Conservation (phyloP, 2,329 filamentous ascomycete species). For the Didymella exigua region DNA sequence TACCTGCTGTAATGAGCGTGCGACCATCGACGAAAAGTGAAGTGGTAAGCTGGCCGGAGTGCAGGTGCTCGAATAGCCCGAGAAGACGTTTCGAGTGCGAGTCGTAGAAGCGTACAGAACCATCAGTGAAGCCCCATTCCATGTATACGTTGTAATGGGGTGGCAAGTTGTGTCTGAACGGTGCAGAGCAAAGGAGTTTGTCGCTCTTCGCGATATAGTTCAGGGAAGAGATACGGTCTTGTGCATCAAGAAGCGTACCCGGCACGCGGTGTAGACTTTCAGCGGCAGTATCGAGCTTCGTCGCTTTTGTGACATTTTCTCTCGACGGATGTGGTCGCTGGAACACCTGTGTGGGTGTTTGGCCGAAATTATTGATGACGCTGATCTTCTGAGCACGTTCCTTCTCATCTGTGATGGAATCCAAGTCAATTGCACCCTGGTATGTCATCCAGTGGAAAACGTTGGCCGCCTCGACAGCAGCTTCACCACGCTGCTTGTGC, state of each 20-base stretch:
- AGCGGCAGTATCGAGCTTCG: conserved; percentile 77
- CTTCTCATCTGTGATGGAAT: conserved; percentile 85
- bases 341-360: conserved; percentile 96
- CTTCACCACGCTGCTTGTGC: conserved; percentile 89
- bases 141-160: conserved; percentile 88
- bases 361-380: conserved; percentile 98
- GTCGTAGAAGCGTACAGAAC: conserved; percentile 88
- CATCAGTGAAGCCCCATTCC: conserved; percentile 95
- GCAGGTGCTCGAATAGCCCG: conserved; percentile 90
- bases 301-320: conserved; percentile 68
- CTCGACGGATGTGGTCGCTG: conserved; percentile 77
- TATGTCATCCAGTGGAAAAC: conserved; percentile 97
- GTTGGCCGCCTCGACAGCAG: conserved; percentile 87
- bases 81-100: conserved; percentile 81
- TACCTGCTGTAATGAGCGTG: conserved; percentile 88
- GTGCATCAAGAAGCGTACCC: conserved; percentile 74
- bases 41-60: conserved; percentile 85
- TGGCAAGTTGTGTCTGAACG: conserved; percentile 85
- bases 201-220: conserved; percentile 80
- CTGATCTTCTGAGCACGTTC: conserved; percentile 88
- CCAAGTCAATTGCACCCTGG: conserved; percentile 88
- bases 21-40: conserved; percentile 86
- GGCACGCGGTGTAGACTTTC: conserved; percentile 78
- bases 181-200: conserved; percentile 79
- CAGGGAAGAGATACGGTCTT: conserved; percentile 80